Evolutionary conservation across 352 stramenopile genomes (phyloP).

Genomic region (Phytophthora citricola): DNA sequence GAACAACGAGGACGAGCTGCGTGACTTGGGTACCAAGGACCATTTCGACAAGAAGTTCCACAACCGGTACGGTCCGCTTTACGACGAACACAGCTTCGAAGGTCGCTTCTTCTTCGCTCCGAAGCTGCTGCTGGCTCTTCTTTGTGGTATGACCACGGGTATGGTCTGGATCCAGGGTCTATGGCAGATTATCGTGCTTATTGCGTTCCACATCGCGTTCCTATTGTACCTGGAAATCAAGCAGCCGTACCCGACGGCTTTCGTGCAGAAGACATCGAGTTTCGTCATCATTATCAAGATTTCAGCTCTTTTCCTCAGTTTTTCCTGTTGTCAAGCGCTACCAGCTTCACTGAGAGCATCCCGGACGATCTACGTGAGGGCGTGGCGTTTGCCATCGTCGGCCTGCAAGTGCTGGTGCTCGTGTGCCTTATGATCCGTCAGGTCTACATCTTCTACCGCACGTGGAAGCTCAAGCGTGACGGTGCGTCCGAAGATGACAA

Average conservation of each 20-base stretch:
- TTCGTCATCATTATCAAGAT: constrained; percentile 93
- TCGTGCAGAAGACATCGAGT: constrained; percentile 86
- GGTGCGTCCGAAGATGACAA: constrained; percentile 55
- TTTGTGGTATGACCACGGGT: constrained; percentile 82
- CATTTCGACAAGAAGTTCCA: constrained; percentile 89
- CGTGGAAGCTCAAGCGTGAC: constrained; percentile 81
- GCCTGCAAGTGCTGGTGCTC: constrained; percentile 82
- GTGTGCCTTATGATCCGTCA: constrained; percentile 85
- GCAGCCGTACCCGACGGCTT: constrained; percentile 80
- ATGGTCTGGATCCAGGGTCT: constrained; percentile 80
- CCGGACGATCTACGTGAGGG: constrained; percentile 76
- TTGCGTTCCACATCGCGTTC: constrained; percentile 81
- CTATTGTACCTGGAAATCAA: constrained; percentile 86
- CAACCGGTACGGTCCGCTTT: constrained; percentile 78
- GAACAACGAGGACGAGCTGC: constrained; percentile 81
- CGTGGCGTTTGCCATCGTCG: constrained; percentile 83
- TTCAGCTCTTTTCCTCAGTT: constrained; percentile 79
- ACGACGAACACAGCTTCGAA: constrained; percentile 90
- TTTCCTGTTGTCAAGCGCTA: constrained; percentile 83
- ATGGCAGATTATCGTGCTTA: constrained; percentile 80
- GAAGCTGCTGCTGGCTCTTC: constrained; percentile 78
- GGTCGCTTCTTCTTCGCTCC: constrained; percentile 88
- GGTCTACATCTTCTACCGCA: constrained; percentile 89
- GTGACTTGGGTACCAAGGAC: constrained; percentile 81
- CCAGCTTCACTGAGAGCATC: constrained; percentile 70